These are phyloP conservation scores for Amanita subjunquillea DNA, from an alignment of 768 basidiomycete species.

Conservation along the genomic window DNA sequence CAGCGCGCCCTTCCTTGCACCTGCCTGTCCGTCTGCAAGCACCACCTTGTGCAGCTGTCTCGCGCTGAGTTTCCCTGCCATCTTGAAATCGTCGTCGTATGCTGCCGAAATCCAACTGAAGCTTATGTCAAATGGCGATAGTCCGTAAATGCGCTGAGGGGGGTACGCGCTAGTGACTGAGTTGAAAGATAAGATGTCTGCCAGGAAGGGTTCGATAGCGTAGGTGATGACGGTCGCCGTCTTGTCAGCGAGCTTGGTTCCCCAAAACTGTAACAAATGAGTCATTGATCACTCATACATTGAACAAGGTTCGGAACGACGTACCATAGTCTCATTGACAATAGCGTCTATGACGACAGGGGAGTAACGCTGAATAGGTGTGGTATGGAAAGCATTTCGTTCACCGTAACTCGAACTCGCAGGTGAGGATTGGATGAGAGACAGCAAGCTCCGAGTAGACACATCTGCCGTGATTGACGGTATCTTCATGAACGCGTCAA, in stretches of 20 bases:
- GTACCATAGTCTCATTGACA: slow-evolving; percentile 31
- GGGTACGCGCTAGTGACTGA: slow-evolving; percentile 33
- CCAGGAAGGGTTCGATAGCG: slow-evolving; percentile 41
- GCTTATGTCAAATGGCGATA: slow-evolving; percentile 37
- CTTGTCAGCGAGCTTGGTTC: slow-evolving; percentile 18
- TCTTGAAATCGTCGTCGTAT: slow-evolving; percentile 28
- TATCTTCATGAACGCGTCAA: slow-evolving; percentile 40
- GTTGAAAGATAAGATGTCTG: slow-evolving; percentile 24
- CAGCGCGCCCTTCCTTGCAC: slow-evolving; percentile 23
- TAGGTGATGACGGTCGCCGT: slow-evolving; percentile 28
- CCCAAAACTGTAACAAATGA: slow-evolving; percentile 30
- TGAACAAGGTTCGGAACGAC: slow-evolving; percentile 5
- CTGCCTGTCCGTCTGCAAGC: slow-evolving; percentile 26
- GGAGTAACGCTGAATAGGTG: slow-evolving; percentile 26
- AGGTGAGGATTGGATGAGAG: slow-evolving; percentile 27
- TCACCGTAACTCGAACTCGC: slow-evolving; percentile 20
- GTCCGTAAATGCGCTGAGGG: slow-evolving; percentile 22
- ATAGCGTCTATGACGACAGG: slow-evolving; percentile 27
- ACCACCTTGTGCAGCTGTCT: slow-evolving; percentile 29
- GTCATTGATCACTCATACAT: neutral
- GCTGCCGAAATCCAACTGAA: slow-evolving; percentile 32
- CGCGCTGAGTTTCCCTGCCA: slow-evolving; percentile 28
- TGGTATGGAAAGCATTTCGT: slow-evolving; percentile 29
- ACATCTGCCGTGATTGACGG: slow-evolving; percentile 27
- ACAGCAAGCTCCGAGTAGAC: slow-evolving; percentile 27